A percentile compares a stretch with the other conserved stretches of the same genome.
Evolutionary conservation across 2,329 filamentous ascomycete genomes (phyloP).

Genomic region (Dactylonectria macrodidyma): DNA sequence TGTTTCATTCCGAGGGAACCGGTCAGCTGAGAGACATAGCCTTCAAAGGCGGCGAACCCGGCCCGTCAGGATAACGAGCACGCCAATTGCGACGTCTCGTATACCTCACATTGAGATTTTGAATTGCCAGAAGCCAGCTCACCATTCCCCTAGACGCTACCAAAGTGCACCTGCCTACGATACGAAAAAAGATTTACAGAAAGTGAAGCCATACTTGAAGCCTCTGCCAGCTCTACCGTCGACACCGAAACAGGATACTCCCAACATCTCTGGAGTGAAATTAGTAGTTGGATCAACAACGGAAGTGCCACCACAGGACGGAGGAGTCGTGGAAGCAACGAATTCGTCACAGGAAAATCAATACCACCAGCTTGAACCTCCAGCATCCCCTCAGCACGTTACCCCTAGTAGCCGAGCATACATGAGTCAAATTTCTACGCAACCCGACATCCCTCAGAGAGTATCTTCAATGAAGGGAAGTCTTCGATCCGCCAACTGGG

Average conservation of each 20-base stretch:
- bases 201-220: conserved; percentile 20
- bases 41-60: neutral
- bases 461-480: conserved; percentile 53
- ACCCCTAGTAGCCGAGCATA: conserved; percentile 48
- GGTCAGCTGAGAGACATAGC: neutral
- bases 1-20: neutral
- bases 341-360: neutral
- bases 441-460: conserved; percentile 54
- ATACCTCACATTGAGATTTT: conserved; percentile 22
- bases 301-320: conserved; percentile 7
- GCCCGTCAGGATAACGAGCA: neutral
- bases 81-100: conserved; percentile 9
- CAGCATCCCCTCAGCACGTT: conserved; percentile 39
- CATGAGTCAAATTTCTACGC: conserved; percentile 43
- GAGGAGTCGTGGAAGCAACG: neutral
- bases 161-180: conserved; percentile 34
- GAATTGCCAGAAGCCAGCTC: conserved; percentile 11
- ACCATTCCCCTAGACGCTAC: conserved; percentile 29
- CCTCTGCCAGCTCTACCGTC: conserved; percentile 22
- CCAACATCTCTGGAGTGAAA: neutral
- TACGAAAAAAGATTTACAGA: conserved; percentile 3
- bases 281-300: conserved; percentile 3
- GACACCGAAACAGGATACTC: conserved; percentile 12
- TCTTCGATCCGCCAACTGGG: conserved; percentile 39
- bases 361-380: neutral